Evolutionary conservation across 2,329 filamentous ascomycete species (phyloP).

Genomic region (Verticillium tricorpus): DNA sequence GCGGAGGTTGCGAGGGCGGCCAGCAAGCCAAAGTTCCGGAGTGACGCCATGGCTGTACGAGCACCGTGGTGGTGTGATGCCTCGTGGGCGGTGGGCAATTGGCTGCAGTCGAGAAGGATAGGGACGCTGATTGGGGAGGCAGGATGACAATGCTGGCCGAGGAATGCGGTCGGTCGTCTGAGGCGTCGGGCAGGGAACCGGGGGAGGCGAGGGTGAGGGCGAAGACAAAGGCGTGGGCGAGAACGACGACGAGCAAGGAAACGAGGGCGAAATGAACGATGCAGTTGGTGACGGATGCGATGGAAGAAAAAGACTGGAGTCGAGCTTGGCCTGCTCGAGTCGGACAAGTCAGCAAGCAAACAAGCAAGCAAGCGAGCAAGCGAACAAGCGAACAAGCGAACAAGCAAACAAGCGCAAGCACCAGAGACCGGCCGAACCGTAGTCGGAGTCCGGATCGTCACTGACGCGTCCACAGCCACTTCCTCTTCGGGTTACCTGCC

Average conservation of each 20-base stretch:
- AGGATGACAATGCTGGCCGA: not conserved
- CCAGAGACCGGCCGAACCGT: not conserved
- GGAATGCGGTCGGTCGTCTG: not conserved
- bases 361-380: no score
- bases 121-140: not conserved
- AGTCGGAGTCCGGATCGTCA: not conserved
- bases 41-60: not conserved
- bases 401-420: not conserved
- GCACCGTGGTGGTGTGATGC: not conserved
- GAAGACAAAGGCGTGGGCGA: not conserved
- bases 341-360: no score
- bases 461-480: not conserved
- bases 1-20: conserved; percentile 7
- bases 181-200: not conserved
- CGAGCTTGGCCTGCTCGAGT: no score
- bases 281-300: no score
- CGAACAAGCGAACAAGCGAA: no score
- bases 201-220: not conserved
- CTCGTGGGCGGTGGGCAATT: not conserved
- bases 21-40: not conserved
- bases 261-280: not conserved
- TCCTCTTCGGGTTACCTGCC: not conserved
- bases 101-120: not conserved
- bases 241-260: not conserved
- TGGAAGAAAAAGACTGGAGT: no score